Conservation (phyloP, 352 stramenopile genomes). For the Globisporangium irregulare region DNA sequence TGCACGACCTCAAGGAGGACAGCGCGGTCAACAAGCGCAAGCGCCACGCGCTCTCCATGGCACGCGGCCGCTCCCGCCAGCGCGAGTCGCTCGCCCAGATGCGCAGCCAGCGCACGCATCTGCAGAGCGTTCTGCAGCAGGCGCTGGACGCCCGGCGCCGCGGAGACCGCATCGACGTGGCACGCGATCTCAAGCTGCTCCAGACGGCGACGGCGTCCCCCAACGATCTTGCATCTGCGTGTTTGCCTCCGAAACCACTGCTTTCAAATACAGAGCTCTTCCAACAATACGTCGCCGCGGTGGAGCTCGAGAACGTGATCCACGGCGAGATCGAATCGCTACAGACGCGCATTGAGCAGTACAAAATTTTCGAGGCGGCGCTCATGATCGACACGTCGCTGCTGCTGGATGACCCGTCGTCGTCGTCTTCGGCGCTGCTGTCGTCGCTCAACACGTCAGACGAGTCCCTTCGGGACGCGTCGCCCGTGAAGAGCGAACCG, state of each 20-base stretch:
- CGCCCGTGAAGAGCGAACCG: constrained; percentile 5
- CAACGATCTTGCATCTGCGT: no score
- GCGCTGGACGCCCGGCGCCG: constrained; percentile 16
- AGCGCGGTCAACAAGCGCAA: constrained; percentile 8
- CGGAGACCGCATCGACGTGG: constrained; percentile 6
- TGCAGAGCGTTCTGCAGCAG: constrained; percentile 23
- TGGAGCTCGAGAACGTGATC: constrained; percentile 28
- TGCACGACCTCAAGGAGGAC: constrained; percentile 9
- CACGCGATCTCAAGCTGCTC: neutral
- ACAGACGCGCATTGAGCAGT: constrained; percentile 25
- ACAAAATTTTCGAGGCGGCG: constrained; percentile 32
- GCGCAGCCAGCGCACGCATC: constrained; percentile 24
- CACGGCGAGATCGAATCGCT: constrained; percentile 28
- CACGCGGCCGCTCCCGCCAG: constrained; percentile 26
- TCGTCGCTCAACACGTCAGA: no score
- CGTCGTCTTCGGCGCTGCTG: neutral
- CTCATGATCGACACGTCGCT: constrained; percentile 25
- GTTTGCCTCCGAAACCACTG: no score
- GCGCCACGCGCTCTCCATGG: constrained; percentile 21
- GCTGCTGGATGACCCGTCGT: neutral
- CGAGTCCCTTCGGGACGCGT: constrained; percentile 10
- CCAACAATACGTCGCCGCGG: constrained; percentile 22
- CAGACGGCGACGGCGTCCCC: no score
- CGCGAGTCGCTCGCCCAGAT: constrained; percentile 25
- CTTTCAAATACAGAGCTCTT: constrained; percentile 6